Base-by-base conservation (phyloP, 345 rosid species). In the Syzygium aromaticum region DNA sequence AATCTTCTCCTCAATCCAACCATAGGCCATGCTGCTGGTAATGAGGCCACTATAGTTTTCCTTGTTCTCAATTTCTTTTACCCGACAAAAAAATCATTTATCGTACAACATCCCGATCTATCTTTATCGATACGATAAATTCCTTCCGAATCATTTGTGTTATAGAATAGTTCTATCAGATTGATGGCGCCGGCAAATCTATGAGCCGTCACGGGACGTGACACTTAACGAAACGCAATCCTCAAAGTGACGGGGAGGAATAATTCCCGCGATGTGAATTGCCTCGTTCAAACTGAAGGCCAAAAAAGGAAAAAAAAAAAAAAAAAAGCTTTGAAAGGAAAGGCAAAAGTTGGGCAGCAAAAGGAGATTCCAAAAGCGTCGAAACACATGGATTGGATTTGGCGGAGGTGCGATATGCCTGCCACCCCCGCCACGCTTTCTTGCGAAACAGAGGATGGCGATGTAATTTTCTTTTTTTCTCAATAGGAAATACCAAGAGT, bases 71-170 rank as follows among this genome's bases (percentile, higher is more conserved):
- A 28, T 64, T 64, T 7, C 11, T 30, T 67, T 67, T 2, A 4
- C 46, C 19, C 3, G 3, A 8, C 40, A 4, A 16, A 33, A 8
- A 33, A n/a, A 8, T 33, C 8, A 0, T 16, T 4, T 17, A 33
- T 38, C 7, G 1, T 17, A 67, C 7, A 17, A 17, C 6, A 17
- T 67, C 22, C 17, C 7, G 0, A 67, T 67, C 1, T 8, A 19
- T 33, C 46, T 2, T 0, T 2, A 30, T 8, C 3, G 1, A 17
- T 2, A 33, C 13, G 7, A 67, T 4, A 17, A 33, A 1, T 19
- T 54, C 23, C 10, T 4, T 19, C 4, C 7, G 3, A 19, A 0
- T 67, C 5, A 33, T 67, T 67, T 13, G 9, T 5, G 8, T 30
- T 2, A 33, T 9, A 33, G 9, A 8, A 33, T 4, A 2, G 2